Base-by-base conservation (phyloP, 352 stramenopile species). In the Phytopythium kandeliae region DNA sequence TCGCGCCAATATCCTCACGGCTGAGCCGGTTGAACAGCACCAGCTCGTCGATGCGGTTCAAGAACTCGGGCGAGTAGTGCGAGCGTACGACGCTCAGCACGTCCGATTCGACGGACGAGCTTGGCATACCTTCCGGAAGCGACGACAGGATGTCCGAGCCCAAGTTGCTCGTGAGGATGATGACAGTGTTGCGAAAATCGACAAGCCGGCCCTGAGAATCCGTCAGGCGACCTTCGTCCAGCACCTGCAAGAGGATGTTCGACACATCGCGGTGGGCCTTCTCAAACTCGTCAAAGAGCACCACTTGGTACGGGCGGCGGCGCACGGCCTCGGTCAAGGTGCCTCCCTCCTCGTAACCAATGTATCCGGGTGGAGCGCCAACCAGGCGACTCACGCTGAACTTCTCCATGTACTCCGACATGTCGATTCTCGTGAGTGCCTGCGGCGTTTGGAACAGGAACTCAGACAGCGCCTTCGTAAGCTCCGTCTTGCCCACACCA, bases 201-300 rank as follows among this genome's bases (percentile, higher is more conserved):
- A 99, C 91, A 9, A 91, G 76, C 30, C 86, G 93, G 21, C 95
- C 96, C 50, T 98, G 95, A 0, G 76, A 95, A 62, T 98, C 95
- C 0, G 96, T 99, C n/a, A 99, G 58, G n/a, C 91, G 82, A 15
- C 95, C 77, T 65, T 88, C 74, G 26, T 88, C 77, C 5, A 88
- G 71, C 34, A 89, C 77, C 67, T 99, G 95, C 4, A 99, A 69
- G 63, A 99, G 75, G 34, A 98, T 79, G 63, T 98, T 98, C 60
- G 96, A 98, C 25, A 99, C 95, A 59, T 98, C 94, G 21, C 74
- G 79, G 67, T 99, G 96, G 1, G 86, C 95, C 65, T 99, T 99
- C 62, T 99, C 96, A 70, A 99, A 98, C 70, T 98, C 93, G 62
- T 99, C 96, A 63, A 99, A 98, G 2, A 99, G 64, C 24, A 99